These are phyloP conservation scores for Juglanconis oblonga DNA, from an alignment of 2,329 filamentous ascomycete species.

Conservation along the genomic window DNA sequence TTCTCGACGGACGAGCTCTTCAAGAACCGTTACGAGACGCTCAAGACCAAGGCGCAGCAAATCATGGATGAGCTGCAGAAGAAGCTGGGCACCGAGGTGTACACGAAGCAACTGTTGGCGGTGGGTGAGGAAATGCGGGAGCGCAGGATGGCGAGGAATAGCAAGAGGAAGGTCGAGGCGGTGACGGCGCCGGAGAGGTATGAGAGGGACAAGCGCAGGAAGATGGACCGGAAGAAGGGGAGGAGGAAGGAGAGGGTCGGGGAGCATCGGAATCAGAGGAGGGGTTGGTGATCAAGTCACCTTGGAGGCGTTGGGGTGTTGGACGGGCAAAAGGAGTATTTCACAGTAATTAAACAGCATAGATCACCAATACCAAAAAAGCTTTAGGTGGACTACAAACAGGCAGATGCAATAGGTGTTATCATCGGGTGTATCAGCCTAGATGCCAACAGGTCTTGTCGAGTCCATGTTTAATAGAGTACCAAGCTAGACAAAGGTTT, in stretches of 20 bases:
- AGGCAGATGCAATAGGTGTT: background rate
- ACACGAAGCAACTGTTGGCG: slow-evolving; percentile 68
- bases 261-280: slow-evolving; percentile 69
- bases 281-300: slow-evolving; percentile 56
- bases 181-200: slow-evolving; percentile 77
- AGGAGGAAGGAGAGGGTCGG: slow-evolving; percentile 74
- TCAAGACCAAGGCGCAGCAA: slow-evolving; percentile 72
- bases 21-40: slow-evolving; percentile 63
- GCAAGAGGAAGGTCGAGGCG: slow-evolving; percentile 87
- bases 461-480: background rate
- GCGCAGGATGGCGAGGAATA: slow-evolving; percentile 69
- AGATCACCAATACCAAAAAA: background rate
- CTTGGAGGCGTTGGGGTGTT: background rate
- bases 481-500: no score
- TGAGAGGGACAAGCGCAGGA: slow-evolving; percentile 76
- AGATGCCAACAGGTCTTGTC: background rate
- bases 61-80: slow-evolving; percentile 80
- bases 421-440: background rate
- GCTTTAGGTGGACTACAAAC: background rate
- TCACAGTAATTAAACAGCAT: background rate
- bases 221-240: slow-evolving; percentile 79
- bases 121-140: slow-evolving; percentile 72
- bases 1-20: slow-evolving; percentile 70
- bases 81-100: slow-evolving; percentile 77
- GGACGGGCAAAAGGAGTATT: background rate